phyloP scores from a whole-genome alignment of 108 stramenopile genomes.

The Mediolabrus comicus region DNA sequence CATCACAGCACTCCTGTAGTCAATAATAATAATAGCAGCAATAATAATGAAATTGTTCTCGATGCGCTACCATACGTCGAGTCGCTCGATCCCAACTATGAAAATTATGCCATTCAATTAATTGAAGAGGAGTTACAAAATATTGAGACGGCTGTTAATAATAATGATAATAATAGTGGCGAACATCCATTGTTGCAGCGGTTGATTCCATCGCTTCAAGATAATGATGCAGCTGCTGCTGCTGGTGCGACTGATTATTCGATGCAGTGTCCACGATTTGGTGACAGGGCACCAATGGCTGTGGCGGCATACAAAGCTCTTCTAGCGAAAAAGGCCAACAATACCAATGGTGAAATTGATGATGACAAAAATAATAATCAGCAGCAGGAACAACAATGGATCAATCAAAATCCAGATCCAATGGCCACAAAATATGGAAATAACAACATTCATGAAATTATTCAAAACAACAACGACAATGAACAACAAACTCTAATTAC shows the following conservation, averaged over 20 bases:
- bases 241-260: background rate
- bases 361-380: constrained; percentile 2
- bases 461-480: background rate
- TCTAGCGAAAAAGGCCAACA: background rate
- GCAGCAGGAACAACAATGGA: too few species aligned
- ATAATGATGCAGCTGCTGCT: background rate
- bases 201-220: background rate
- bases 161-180: background rate
- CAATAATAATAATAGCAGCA: background rate
- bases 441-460: too few species aligned
- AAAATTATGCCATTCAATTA: constrained; percentile 70
- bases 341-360: background rate
- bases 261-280: constrained; percentile 1
- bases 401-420: constrained; percentile 14
- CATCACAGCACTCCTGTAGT: too few species aligned
- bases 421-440: constrained; percentile 12
- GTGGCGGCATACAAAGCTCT: constrained; percentile 25
- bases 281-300: constrained; percentile 25
- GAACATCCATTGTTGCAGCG: constrained; percentile 9
- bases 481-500: background rate
- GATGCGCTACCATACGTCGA: constrained; percentile 85
- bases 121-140: constrained; percentile 57
- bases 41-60: constrained; percentile 40
- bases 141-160: background rate
- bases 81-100: constrained; percentile 68